Evolutionary conservation across 2,329 filamentous ascomycete species (phyloP), one percentile per base, ranked within the genome.

Genomic region (Tolypocladium ovalisporum): DNA sequence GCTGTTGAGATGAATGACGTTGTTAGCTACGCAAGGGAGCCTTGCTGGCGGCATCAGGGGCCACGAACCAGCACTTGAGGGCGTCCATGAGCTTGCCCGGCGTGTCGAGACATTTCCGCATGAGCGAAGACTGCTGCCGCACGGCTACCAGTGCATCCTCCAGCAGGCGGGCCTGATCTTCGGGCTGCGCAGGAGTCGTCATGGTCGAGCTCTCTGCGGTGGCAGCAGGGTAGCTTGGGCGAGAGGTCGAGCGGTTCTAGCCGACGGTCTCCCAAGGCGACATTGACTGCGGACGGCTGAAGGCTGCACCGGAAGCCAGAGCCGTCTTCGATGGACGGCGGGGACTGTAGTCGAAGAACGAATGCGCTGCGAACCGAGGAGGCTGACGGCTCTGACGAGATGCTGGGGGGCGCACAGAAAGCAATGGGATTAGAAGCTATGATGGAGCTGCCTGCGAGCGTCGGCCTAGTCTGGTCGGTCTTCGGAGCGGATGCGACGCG

Each of bases 1-100:
- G 76, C 94, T 97, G 68, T 52, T n/a, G 47, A 3, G 15, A 34
- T 52, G 29, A 19, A 35, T 4, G 9, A 34, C 1, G 22, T 15
- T 34, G 29, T 52, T 15, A 52, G 47, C 47, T 35, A 35, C 19
- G 19, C 19, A 1, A 3, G 19, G 32, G 0, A 9, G 10, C 17
- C 9, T 34, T n/a, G 19, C 2, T 3, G 29, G 9, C 29, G 19
- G 4, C 9, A 35, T 15, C 29, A 8, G 47, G 47, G 10, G 10
- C 47, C 49, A 79, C 88, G 67, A 83, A 97, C 94, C 92, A 96
- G 89, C 93, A 97, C 78, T 99, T 99, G 68, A 99, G 84, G 67
- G 94, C 94, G 79, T 99, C 94, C 94, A 99, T 99, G 64, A 99
- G 86, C 82, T 99, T 99, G 63, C 94, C 93, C 8, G 94, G 92